Base-by-base conservation (phyloP, 2,329 filamentous ascomycete species). In the Curvularia spicifera region DNA sequence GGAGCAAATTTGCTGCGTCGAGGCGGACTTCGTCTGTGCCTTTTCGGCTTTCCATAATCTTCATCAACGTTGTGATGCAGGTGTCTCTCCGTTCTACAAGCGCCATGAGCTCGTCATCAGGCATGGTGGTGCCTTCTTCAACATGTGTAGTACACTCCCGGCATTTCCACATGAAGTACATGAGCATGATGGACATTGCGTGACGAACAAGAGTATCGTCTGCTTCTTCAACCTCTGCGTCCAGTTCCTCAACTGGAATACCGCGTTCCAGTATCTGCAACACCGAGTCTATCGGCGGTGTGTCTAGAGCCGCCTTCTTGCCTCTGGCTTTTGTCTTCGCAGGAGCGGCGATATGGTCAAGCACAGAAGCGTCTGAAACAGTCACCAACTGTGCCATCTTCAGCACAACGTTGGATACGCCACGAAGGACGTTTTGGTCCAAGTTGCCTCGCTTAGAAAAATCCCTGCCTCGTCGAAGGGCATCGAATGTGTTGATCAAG, bases 151-250 rank as follows among this genome's bases (percentile, higher is more conserved):
- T 70, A 47, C 78, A 72, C 40, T 83, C 81, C 52, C 87, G 85
- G 22, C 90, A 85, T 73, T 95, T 94, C 95, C 95, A 99, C 87
- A 96, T 91, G 73, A 97, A 96, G 79, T 97, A 98, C 78, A 96
- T 92, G 46, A 93, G 84, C 50, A 90, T 83, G 1, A 88, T 84
- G 64, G 90, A 89, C 69, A 96, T 90, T 29, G 92, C 89, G 67
- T 89, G 89, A 1, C 86, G 83, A 6, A 92, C 88, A 43, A 95
- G 82, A 63, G 91, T 88, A 65, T 95, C 91, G 75, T 98, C 94
- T 12, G 91, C 81, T 43, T 87, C 87, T 62, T 93, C 90, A 26
- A 89, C 83, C 13, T 90, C 89, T 43, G 89, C 85, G 53, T 92
- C 87, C 3, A 87, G 80, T 53, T 89, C 87, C 51, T 85, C 71